Percentiles rank a stretch among this genome's conserved stretches.
These are phyloP conservation scores for Candida tropicalis DNA, from an alignment of 1,139 yeast species.

Conservation along the genomic window DNA sequence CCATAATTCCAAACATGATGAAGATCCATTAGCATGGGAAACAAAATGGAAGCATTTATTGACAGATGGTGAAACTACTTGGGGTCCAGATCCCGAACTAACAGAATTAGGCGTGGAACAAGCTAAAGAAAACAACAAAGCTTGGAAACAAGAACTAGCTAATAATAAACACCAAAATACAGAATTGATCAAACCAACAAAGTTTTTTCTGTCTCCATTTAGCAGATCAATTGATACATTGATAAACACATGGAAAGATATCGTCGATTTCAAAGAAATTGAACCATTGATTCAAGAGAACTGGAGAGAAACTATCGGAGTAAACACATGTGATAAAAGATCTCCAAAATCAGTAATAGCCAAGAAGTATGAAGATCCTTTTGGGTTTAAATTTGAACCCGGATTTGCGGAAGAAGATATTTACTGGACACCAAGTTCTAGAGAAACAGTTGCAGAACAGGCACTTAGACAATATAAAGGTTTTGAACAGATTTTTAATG, in stretches of 20 bases:
- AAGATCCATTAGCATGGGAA: slow-evolving; percentile 49
- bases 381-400: slow-evolving; percentile 38
- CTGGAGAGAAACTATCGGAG: slow-evolving; percentile 46
- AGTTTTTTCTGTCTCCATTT: slow-evolving; percentile 40
- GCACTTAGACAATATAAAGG: slow-evolving; percentile 39
- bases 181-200: slow-evolving; percentile 29
- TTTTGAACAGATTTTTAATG: slow-evolving; percentile 37
- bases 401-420: slow-evolving; percentile 45
- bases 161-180: slow-evolving; percentile 14
- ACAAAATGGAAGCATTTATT: slow-evolving; percentile 43
- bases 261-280: slow-evolving; percentile 27
- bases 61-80: slow-evolving; percentile 46
- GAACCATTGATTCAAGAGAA: slow-evolving; percentile 42
- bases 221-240: slow-evolving; percentile 42
- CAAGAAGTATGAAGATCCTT: slow-evolving; percentile 28
- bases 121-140: slow-evolving; percentile 34
- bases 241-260: slow-evolving; percentile 33
- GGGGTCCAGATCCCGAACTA: slow-evolving; percentile 53
- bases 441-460: slow-evolving; percentile 46
- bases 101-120: slow-evolving; percentile 43
- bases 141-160: slow-evolving; percentile 27
- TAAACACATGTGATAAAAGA: slow-evolving; percentile 48
- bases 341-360: slow-evolving; percentile 35
- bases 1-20: slow-evolving; percentile 46
- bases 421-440: slow-evolving; percentile 37